Evolutionary conservation across 331 rosid genomes (phyloP).

Genomic region (Erythrophleum ivorense): DNA sequence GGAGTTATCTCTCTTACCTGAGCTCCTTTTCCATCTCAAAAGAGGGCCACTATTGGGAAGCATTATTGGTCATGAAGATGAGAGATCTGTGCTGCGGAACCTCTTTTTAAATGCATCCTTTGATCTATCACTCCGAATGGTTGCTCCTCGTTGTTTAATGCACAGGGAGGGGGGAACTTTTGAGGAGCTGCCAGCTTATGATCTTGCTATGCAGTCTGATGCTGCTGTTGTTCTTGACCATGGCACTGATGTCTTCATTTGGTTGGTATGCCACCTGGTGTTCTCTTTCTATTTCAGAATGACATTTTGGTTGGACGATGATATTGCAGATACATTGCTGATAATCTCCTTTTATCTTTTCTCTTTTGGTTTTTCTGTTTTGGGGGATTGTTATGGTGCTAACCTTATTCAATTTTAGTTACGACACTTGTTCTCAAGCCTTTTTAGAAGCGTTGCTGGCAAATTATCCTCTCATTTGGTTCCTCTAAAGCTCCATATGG

Average conservation of each 20-base stretch:
- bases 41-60: conserved; percentile 95
- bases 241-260: conserved; percentile 97
- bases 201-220: conserved; percentile 99
- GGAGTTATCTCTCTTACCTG: conserved; percentile 85
- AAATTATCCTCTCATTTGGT: background rate
- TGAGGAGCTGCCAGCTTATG: conserved; percentile 96
- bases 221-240: conserved; percentile 98
- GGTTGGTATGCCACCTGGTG: conserved; percentile 81
- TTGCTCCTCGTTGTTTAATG: conserved; percentile 98
- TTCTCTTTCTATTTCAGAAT: conserved; percentile 20
- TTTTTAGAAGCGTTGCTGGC: conserved; percentile 2
- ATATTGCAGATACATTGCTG: background rate
- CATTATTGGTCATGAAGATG: conserved; percentile 98
- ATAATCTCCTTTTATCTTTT: background rate
- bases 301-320: conserved; percentile 6
- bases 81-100: conserved; percentile 88
- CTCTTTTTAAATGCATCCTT: conserved; percentile 95
- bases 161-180: conserved; percentile 97
- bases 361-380: background rate
- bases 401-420: conserved; percentile 18
- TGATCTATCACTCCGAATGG: conserved; percentile 95
- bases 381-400: conserved; percentile 4
- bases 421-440: conserved; percentile 13
- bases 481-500: background rate
- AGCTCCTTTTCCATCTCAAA: conserved; percentile 91